phyloP scores from a whole-genome alignment of 148 eudicot genomes.

The Camellia lanceoleosa region DNA sequence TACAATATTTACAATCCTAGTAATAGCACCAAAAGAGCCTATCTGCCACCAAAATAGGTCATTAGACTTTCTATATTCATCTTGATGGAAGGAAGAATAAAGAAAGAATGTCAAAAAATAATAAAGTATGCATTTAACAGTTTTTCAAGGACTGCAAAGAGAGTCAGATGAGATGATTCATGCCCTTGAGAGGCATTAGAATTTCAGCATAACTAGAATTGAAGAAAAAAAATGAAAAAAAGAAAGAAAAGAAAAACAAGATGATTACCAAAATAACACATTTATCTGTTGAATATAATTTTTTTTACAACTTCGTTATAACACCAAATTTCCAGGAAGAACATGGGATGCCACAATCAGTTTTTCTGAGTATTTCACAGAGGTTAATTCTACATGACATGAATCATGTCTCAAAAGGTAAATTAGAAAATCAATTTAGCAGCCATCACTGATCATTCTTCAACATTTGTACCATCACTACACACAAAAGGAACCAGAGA shows the following conservation, averaged over 20 bases:
- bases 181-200: neutral
- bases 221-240: neutral
- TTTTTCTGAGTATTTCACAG: neutral
- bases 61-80: conserved; percentile 27
- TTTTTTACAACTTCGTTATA: neutral
- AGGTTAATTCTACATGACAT: neutral
- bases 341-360: neutral
- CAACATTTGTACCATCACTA: neutral
- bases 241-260: neutral
- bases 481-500: neutral
- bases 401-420: neutral
- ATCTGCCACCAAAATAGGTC: conserved; percentile 70
- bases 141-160: neutral
- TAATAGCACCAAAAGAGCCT: conserved; percentile 97
- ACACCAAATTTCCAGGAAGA: neutral
- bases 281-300: neutral
- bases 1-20: conserved; percentile 82
- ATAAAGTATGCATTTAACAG: neutral
- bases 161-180: neutral
- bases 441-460: neutral
- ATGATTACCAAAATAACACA: neutral
- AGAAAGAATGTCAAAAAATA: neutral
- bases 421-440: neutral
- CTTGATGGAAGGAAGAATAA: neutral
- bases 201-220: neutral